Percentiles rank a stretch among this genome's conserved stretches.
These are phyloP conservation scores for Xerophyta viscosa DNA, from an alignment of 106 monocot genomes.

Conservation along the genomic window DNA sequence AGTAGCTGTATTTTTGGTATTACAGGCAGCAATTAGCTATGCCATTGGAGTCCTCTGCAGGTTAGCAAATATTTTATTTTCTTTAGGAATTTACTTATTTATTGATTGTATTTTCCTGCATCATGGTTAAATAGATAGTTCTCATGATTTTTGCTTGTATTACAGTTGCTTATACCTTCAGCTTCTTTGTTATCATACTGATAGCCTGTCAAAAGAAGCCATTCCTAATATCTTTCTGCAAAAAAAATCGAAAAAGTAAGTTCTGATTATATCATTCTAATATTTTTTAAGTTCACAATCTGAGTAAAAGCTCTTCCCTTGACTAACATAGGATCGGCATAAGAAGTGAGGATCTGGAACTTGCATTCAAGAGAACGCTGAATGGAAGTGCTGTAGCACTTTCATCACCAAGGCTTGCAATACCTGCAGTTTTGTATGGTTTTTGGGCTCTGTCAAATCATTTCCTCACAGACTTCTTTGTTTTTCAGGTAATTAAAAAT, in stretches of 20 bases:
- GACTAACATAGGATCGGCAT: constrained; percentile 95
- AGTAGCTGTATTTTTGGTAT: constrained; percentile 5
- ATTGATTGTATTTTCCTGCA: no score
- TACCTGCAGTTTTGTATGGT: constrained; percentile 82
- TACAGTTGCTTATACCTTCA: constrained; percentile 93
- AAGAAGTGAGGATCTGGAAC: constrained; percentile 75
- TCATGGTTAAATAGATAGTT: no score
- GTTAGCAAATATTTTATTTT: no score
- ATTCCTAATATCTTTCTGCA: constrained; percentile 61
- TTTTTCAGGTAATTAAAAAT: constrained; percentile 58
- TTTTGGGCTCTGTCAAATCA: constrained; percentile 67
- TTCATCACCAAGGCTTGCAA: constrained; percentile 83
- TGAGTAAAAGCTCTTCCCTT: no score
- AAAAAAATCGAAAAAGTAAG: constrained; percentile 69
- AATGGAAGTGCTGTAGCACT: constrained; percentile 57
- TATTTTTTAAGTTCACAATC: no score
- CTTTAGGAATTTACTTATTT: constrained; percentile 5
- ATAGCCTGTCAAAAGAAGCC: constrained; percentile 64
- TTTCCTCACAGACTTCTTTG: constrained; percentile 38
- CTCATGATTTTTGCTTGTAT: constrained; percentile 17
- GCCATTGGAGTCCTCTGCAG: constrained; percentile 74
- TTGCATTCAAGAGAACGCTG: constrained; percentile 46
- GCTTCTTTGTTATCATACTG: constrained; percentile 62
- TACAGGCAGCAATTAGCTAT: constrained; percentile 87
- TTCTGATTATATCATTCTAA: constrained; percentile 2